Percentiles rank a stretch among this genome's conserved stretches.
Evolutionary conservation across 495 filamentous ascomycete species (phyloP).

Genomic region (Trichoderma reesei): DNA sequence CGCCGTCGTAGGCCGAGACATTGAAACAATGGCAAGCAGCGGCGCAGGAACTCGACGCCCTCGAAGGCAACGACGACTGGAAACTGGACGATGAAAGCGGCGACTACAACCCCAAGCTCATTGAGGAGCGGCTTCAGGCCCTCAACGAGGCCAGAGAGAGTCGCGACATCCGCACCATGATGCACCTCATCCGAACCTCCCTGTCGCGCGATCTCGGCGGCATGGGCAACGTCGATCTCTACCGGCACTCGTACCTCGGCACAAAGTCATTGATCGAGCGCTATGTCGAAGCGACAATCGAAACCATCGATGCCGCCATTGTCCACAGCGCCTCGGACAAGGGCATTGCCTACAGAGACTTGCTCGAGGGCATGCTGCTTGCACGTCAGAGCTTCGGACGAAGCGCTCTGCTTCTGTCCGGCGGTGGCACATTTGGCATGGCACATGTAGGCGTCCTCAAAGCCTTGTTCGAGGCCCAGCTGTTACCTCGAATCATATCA

Average conservation of each 20-base stretch:
- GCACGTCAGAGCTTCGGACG: conserved; percentile 81
- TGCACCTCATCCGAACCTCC: conserved; percentile 71
- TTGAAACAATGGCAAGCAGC: conserved; percentile 55
- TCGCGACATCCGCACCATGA: conserved; percentile 62
- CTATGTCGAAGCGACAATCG: conserved; percentile 70
- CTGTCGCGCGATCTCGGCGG: conserved; percentile 72
- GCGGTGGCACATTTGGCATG: conserved; percentile 93
- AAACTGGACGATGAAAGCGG: conserved; percentile 48
- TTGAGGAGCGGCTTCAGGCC: conserved; percentile 57
- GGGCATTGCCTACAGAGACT: conserved; percentile 50
- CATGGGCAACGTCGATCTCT: conserved; percentile 76
- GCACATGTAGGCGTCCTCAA: conserved; percentile 93
- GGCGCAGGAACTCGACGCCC: conserved; percentile 66
- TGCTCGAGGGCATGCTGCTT: conserved; percentile 61
- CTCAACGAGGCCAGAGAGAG: conserved; percentile 66
- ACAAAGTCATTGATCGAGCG: conserved; percentile 80
- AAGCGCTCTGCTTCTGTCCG: conserved; percentile 77
- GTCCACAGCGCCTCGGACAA: conserved; percentile 48
- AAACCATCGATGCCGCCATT: conserved; percentile 61
- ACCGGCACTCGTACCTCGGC: conserved; percentile 74
- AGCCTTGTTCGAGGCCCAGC: conserved; percentile 59
- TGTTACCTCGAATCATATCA: conserved; percentile 86
- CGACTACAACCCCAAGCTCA: conserved; percentile 61
- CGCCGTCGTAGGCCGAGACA: conserved; percentile 42
- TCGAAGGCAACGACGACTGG: conserved; percentile 79